A percentile compares a stretch with the other conserved stretches of the same genome.
Conservation (phyloP, 768 basidiomycete genomes). For the Termitomyces sp. region DNA sequence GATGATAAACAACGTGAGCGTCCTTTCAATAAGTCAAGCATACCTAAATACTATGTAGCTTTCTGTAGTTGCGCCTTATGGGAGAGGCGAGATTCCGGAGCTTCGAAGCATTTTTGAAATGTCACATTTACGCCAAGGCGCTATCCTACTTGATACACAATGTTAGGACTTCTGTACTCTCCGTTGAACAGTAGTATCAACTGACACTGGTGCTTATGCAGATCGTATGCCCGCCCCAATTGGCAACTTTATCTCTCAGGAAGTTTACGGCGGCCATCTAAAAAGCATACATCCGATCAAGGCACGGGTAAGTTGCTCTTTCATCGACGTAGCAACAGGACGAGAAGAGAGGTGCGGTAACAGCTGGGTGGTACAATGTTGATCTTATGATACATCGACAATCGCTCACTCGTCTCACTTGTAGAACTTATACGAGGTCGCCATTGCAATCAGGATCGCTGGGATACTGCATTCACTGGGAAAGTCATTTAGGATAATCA, state of each 20-base stretch:
- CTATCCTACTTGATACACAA: conserved; percentile 55
- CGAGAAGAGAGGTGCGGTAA: conserved; percentile 25
- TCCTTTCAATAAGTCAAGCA: neutral
- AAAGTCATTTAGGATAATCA: conserved; percentile 56
- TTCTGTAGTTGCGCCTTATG: conserved; percentile 60
- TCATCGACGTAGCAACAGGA: conserved; percentile 47
- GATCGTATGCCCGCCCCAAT: conserved; percentile 67
- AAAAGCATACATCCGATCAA: conserved; percentile 40
- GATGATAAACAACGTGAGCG: conserved; percentile 49
- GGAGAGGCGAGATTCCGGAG: conserved; percentile 45
- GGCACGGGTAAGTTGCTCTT: conserved; percentile 41
- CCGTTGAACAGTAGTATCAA: no score
- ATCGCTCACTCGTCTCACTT: conserved; percentile 1
- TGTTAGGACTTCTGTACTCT: conserved; percentile 36
- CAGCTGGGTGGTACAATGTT: conserved; percentile 33
- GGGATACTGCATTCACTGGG: conserved; percentile 32
- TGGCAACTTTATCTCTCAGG: conserved; percentile 56
- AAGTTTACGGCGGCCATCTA: conserved; percentile 53
- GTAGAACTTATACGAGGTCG: conserved; percentile 54
- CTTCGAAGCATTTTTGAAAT: conserved; percentile 65
- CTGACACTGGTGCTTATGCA: conserved; percentile 10
- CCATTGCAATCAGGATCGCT: conserved; percentile 33
- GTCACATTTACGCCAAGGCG: conserved; percentile 36
- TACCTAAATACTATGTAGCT: neutral
- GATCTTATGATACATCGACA: neutral